Conservation (phyloP, 345 rosid genomes). For the Alliaria petiolata region DNA sequence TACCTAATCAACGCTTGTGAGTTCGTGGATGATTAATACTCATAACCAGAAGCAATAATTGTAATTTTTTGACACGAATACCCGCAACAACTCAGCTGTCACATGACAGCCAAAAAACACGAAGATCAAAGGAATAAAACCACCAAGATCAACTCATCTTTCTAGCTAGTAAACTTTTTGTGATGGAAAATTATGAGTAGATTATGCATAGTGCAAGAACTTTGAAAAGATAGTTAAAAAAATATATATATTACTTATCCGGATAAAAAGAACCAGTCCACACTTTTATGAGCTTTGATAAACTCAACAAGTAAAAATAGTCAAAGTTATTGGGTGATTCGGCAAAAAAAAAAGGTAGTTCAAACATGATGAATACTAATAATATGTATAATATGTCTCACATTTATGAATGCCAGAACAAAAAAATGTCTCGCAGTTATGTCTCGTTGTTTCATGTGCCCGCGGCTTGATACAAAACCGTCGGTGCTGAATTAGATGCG, state of each 20-base stretch:
- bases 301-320: background rate
- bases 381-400: background rate
- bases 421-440: constrained; percentile 5
- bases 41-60: background rate
- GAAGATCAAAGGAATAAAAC: background rate
- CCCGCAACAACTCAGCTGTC: background rate
- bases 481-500: constrained; percentile 13
- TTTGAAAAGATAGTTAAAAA: no score
- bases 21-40: background rate
- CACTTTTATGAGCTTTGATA: no score
- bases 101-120: background rate
- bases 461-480: background rate
- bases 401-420: background rate
- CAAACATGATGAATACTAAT: background rate
- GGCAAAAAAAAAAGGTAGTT: background rate
- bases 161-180: no score
- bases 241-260: no score
- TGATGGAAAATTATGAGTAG: no score
- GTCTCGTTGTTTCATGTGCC: background rate
- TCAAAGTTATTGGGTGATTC: background rate
- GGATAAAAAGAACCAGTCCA: no score
- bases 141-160: background rate
- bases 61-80: constrained; percentile 1
- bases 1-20: background rate
- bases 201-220: no score